Evolutionary conservation across 257 asterid species (phyloP).

Genomic region (Orobanche coerulescens): DNA sequence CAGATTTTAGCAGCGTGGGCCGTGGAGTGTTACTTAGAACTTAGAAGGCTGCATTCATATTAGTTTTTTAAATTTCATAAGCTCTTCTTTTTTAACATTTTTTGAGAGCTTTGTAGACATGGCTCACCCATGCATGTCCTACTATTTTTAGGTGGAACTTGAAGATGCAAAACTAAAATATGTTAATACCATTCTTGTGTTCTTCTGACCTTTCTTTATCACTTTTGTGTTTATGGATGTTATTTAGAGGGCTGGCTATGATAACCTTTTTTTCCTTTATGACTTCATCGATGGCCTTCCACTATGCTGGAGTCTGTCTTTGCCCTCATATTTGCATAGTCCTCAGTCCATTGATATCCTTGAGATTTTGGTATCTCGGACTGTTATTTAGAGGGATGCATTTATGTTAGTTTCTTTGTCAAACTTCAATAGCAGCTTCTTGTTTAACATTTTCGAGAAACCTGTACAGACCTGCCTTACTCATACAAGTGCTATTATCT

Average conservation of each 20-base stretch:
- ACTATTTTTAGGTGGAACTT: constrained; percentile 61
- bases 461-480: constrained; percentile 3
- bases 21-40: not conserved
- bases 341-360: not conserved
- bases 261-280: not conserved
- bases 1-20: not conserved
- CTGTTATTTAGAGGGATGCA: constrained; percentile 2
- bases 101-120: not conserved
- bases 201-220: not conserved
- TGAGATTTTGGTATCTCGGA: constrained; percentile 3
- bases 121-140: constrained; percentile 12
- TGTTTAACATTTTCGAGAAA: not conserved
- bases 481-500: constrained; percentile 17
- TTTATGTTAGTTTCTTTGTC: constrained; percentile 6
- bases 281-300: not conserved
- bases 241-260: no score
- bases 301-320: not conserved
- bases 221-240: not conserved
- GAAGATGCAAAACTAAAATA: constrained; percentile 61
- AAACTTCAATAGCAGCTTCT: not conserved
- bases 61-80: constrained; percentile 4
- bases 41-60: not conserved
- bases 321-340: not conserved
- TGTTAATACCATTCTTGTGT: constrained; percentile 28
- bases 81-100: not conserved